Percentiles rank a stretch among this genome's conserved stretches.
phyloP scores from a whole-genome alignment of 2,329 filamentous ascomycete genomes.

The Hymenoscyphus scutula region DNA sequence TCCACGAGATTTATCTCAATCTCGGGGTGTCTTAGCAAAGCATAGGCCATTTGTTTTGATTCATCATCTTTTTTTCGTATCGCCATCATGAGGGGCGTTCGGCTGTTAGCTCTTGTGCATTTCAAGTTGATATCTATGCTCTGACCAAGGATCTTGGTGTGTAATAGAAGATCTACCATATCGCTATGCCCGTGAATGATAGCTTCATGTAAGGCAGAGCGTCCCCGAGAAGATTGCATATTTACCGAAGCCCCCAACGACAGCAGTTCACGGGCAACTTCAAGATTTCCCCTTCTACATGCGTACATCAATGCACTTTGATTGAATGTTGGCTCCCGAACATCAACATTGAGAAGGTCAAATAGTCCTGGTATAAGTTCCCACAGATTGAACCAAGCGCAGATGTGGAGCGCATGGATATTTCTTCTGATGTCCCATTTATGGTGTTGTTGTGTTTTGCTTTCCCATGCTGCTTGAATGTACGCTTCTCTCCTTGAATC shows the following conservation, averaged over 20 bases:
- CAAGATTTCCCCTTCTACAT: conserved; percentile 31
- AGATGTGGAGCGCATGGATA: conserved; percentile 23
- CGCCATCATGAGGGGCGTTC: conserved; percentile 18
- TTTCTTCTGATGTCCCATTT: conserved; percentile 25
- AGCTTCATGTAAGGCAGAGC: conserved; percentile 21
- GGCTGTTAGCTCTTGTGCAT: conserved; percentile 11
- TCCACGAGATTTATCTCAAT: conserved; percentile 17
- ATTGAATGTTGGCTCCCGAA: conserved; percentile 26
- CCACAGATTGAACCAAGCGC: conserved; percentile 22
- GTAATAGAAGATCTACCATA: conserved; percentile 18
- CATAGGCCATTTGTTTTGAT: conserved; percentile 11
- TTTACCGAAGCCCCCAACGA: conserved; percentile 17
- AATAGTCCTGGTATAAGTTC: conserved; percentile 14
- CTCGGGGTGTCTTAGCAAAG: conserved; percentile 12
- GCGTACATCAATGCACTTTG: conserved; percentile 38
- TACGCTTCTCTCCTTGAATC: conserved; percentile 19
- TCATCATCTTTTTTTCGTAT: not conserved
- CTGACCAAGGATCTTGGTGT: conserved; percentile 2
- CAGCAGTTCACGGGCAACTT: conserved; percentile 31
- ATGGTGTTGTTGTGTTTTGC: conserved; percentile 16
- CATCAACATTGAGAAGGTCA: conserved; percentile 12
- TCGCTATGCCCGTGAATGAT: conserved; percentile 11
- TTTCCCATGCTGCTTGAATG: conserved; percentile 23
- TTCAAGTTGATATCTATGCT: conserved; percentile 13
- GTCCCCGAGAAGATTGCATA: conserved; percentile 13